Percentiles rank a stretch among this genome's conserved stretches.
These are phyloP conservation scores for Tulasnella sp. DNA, from an alignment of 768 basidiomycete genomes.

Conservation along the genomic window DNA sequence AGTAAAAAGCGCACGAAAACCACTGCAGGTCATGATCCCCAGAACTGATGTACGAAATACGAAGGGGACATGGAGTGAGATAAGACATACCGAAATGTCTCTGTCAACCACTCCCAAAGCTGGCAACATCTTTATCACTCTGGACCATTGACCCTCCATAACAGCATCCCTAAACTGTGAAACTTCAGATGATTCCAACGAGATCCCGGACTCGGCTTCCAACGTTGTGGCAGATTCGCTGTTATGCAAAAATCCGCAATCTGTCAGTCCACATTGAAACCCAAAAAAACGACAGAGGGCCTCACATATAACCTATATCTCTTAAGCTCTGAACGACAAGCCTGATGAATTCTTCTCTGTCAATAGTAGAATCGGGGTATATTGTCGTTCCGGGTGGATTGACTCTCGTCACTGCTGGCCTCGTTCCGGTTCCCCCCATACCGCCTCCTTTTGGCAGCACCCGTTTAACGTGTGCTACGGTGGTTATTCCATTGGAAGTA, in stretches of 20 bases:
- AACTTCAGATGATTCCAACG: constrained; percentile 65
- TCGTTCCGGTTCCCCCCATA: too few relatives aligned
- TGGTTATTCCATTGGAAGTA: too few relatives aligned
- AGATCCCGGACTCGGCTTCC: constrained; percentile 86
- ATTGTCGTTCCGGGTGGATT: constrained; percentile 57
- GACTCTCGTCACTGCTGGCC: constrained; percentile 50
- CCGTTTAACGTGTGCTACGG: too few relatives aligned
- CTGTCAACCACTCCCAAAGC: constrained; percentile 60
- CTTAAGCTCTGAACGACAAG: constrained; percentile 78
- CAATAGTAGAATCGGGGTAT: constrained; percentile 58
- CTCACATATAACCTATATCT: constrained; percentile 63
- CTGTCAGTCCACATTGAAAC: not conserved
- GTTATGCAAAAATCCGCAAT: constrained; percentile 10
- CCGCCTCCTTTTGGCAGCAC: too few relatives aligned
- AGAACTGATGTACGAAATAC: too few relatives aligned
- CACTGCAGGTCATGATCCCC: too few relatives aligned
- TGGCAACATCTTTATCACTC: constrained; percentile 56
- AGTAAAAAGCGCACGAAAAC: too few relatives aligned
- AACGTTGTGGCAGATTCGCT: constrained; percentile 82
- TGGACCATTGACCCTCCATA: constrained; percentile 64
- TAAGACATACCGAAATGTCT: constrained; percentile 46
- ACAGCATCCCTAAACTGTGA: constrained; percentile 69
- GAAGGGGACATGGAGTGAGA: not conserved
- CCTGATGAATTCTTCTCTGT: constrained; percentile 84
- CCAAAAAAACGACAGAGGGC: not conserved